Conservation (phyloP, 345 rosid genomes). For the Rhodamnia argentea region DNA sequence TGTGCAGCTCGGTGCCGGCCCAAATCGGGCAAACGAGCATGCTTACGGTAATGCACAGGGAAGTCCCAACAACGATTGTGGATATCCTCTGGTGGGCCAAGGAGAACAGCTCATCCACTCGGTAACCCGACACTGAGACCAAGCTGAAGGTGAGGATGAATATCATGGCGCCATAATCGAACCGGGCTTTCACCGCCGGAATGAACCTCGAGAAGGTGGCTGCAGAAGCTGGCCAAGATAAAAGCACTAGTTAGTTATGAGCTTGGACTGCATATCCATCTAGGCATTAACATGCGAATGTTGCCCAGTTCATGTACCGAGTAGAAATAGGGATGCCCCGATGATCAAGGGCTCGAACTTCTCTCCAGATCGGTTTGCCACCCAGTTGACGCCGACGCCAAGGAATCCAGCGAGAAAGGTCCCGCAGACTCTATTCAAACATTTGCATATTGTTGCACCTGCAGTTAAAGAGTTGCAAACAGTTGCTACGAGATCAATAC, state of each 20-base stretch:
- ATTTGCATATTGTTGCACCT: constrained; percentile 59
- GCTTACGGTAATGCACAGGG: constrained; percentile 49
- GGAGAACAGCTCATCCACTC: constrained; percentile 41
- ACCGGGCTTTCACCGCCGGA: constrained; percentile 55
- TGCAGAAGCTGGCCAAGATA: constrained; percentile 39
- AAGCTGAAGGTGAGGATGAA: constrained; percentile 76
- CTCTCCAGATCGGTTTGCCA: constrained; percentile 44
- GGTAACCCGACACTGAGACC: constrained; percentile 56
- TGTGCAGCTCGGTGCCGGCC: constrained; percentile 77
- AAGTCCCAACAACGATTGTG: constrained; percentile 46
- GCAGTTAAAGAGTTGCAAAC: constrained; percentile 29
- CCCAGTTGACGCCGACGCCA: constrained; percentile 54
- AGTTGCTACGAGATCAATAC: background rate
- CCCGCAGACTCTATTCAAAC: constrained; percentile 54
- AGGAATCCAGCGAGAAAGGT: constrained; percentile 61
- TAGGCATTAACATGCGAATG: background rate
- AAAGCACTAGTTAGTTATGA: background rate
- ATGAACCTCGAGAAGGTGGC: constrained; percentile 73
- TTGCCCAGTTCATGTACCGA: constrained; percentile 28
- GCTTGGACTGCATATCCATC: constrained; percentile 17
- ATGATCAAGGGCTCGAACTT: constrained; percentile 34
- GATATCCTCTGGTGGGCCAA: constrained; percentile 51
- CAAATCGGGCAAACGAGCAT: constrained; percentile 57
- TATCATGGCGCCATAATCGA: constrained; percentile 67
- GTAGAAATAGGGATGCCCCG: constrained; percentile 47